Evolutionary conservation across 768 basidiomycete species (phyloP).

Genomic region (Pleurotus tuoliensis): DNA sequence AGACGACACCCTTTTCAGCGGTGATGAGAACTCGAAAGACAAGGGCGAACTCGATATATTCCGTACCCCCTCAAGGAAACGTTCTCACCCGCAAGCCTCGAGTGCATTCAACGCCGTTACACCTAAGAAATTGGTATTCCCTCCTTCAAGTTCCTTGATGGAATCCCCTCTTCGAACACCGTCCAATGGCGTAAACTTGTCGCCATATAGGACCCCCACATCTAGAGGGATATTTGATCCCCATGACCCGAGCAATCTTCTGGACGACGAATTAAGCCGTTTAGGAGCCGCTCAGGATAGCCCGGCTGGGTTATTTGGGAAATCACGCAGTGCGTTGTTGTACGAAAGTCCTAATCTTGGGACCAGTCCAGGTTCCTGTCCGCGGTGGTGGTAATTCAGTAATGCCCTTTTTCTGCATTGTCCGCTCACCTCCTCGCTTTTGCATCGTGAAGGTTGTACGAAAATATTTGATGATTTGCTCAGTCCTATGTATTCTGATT

Average conservation of each 20-base stretch:
- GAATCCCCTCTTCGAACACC: slow-evolving; percentile 41
- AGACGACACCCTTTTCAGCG: slow-evolving; percentile 14
- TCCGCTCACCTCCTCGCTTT: not conserved
- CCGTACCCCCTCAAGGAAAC: slow-evolving; percentile 43
- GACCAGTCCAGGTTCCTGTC: slow-evolving; percentile 51
- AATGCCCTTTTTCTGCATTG: not conserved
- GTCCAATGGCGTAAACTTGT: slow-evolving; percentile 13
- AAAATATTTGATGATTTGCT: not conserved
- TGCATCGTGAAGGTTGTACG: not conserved
- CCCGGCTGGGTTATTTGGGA: slow-evolving; percentile 65
- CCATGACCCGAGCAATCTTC: slow-evolving; percentile 60
- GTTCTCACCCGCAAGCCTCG: slow-evolving; percentile 26
- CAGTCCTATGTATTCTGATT: not conserved
- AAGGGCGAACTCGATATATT: slow-evolving; percentile 23
- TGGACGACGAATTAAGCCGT: slow-evolving; percentile 71
- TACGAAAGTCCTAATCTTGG: slow-evolving; percentile 71
- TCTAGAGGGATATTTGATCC: slow-evolving; percentile 60
- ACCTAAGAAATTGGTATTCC: slow-evolving; percentile 40
- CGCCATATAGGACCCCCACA: slow-evolving; percentile 48
- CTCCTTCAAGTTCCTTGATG: slow-evolving; percentile 21
- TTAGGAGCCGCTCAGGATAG: slow-evolving; percentile 52
- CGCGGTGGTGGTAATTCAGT: slow-evolving; percentile 43
- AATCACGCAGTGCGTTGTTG: slow-evolving; percentile 46
- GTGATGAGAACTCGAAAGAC: slow-evolving; percentile 11
- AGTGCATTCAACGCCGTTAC: slow-evolving; percentile 26